These are phyloP conservation scores for Saturnispora zaruensis DNA, from an alignment of 805 yeast species.

Conservation along the genomic window DNA sequence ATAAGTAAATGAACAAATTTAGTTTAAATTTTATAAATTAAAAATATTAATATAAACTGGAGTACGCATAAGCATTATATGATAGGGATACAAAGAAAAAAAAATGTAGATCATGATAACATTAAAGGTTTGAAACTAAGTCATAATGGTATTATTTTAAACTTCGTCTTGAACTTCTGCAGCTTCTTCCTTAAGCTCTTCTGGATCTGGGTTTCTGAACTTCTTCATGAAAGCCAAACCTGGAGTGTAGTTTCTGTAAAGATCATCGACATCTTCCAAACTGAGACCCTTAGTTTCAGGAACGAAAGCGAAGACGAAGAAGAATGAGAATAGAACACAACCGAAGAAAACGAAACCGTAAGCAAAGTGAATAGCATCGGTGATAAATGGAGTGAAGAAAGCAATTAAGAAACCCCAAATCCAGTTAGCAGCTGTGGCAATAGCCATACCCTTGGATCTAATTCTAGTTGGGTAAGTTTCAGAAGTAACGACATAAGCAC, in stretches of 20 bases:
- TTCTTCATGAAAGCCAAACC: slow-evolving; percentile 23
- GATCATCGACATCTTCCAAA: slow-evolving; percentile 48
- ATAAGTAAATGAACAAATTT: background rate
- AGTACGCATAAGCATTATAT: slow-evolving; percentile 1
- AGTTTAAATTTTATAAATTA: background rate
- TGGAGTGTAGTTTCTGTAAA: slow-evolving; percentile 33
- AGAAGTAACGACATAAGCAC: slow-evolving; percentile 55
- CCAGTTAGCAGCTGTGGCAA: slow-evolving; percentile 62
- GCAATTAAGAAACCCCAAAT: slow-evolving; percentile 48
- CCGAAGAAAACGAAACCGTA: slow-evolving; percentile 52
- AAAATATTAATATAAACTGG: background rate
- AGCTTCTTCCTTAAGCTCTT: background rate
- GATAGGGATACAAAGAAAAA: background rate
- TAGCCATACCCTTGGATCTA: slow-evolving; percentile 53
- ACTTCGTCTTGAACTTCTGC: slow-evolving; percentile 1
- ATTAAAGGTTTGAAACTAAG: background rate
- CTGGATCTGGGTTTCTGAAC: slow-evolving; percentile 19
- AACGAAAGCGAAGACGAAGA: slow-evolving; percentile 46
- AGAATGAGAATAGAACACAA: slow-evolving; percentile 43
- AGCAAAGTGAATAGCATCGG: slow-evolving; percentile 44
- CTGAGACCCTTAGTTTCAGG: slow-evolving; percentile 49
- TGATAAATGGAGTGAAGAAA: slow-evolving; percentile 52
- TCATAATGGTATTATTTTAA: background rate
- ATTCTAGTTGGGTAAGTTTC: slow-evolving; percentile 64
- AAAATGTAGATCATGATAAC: slow-evolving; percentile 1